Evolutionary conservation across 140 eudicot species (phyloP).

Genomic region (Ambrosia hybrid): DNA sequence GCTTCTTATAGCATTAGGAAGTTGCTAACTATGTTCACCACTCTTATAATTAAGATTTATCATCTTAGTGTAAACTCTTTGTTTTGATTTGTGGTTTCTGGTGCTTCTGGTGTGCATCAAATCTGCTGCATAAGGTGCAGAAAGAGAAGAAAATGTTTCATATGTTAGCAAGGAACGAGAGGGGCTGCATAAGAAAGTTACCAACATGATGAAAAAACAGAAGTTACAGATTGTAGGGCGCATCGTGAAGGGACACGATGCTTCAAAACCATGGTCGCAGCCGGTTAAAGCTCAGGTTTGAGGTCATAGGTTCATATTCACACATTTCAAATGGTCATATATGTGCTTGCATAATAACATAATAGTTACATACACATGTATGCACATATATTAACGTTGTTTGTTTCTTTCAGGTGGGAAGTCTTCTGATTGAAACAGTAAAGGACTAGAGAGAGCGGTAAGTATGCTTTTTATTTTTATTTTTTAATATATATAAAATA

Average conservation of each 20-base stretch:
- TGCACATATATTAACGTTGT: neutral
- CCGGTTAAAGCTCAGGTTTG: slow-evolving; percentile 87
- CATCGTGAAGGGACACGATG: slow-evolving; percentile 58
- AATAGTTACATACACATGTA: slow-evolving; percentile 1
- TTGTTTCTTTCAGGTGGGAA: slow-evolving; percentile 69
- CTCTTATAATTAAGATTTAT: slow-evolving; percentile 9
- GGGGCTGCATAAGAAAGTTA: slow-evolving; percentile 54
- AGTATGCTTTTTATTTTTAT: no score
- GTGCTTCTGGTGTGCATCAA: no score
- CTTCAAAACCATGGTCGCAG: slow-evolving; percentile 63
- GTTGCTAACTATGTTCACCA: neutral
- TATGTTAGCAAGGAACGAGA: slow-evolving; percentile 39
- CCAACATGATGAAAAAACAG: slow-evolving; percentile 66
- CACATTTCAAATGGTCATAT: slow-evolving; percentile 8
- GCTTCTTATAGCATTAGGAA: no score
- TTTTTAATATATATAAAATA: no score
- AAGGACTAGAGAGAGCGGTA: no score
- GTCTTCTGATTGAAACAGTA: slow-evolving; percentile 82
- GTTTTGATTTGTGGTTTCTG: no score
- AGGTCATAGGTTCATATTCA: slow-evolving; percentile 33
- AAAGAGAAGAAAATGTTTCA: slow-evolving; percentile 39
- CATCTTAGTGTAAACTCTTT: slow-evolving; percentile 10
- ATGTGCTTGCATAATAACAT: neutral
- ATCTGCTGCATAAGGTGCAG: slow-evolving; percentile 32
- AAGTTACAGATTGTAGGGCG: slow-evolving; percentile 61